A percentile compares a stretch with the other conserved stretches of the same genome.
Conservation (phyloP, 129 eudicot genomes). For the Mikania micrantha region DNA sequence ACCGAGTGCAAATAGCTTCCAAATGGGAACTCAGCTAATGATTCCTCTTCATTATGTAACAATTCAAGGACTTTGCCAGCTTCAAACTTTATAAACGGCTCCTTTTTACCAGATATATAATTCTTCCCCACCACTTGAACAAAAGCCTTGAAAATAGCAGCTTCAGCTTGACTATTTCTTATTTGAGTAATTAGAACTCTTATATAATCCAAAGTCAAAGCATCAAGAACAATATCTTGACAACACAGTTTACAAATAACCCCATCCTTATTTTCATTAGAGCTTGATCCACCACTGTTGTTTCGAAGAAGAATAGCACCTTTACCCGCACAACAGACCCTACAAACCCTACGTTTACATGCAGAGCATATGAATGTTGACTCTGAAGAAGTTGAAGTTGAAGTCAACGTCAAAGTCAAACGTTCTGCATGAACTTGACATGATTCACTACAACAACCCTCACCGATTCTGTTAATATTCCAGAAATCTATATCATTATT, state of each 20-base stretch:
- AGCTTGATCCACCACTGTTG: constrained; percentile 26
- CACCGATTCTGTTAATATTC: constrained; percentile 67
- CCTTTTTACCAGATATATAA: constrained; percentile 29
- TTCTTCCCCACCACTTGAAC: constrained; percentile 45
- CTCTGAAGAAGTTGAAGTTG: constrained; percentile 25
- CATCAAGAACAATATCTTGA: constrained; percentile 65
- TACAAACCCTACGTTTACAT: constrained; percentile 66
- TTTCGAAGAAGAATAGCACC: constrained; percentile 74
- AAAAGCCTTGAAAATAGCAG: constrained; percentile 50
- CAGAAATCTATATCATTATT: constrained; percentile 57
- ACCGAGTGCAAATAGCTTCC: constrained; percentile 86
- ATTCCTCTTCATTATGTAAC: constrained; percentile 71
- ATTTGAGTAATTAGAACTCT: constrained; percentile 61
- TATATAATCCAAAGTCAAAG: constrained; percentile 67
- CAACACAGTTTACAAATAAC: constrained; percentile 72
- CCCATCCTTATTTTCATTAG: constrained; percentile 60
- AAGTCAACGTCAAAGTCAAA: constrained; percentile 17
- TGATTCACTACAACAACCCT: constrained; percentile 55
- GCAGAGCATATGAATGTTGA: constrained; percentile 42
- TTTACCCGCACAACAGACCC: constrained; percentile 81
- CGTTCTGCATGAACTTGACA: constrained; percentile 69
- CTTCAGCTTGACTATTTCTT: constrained; percentile 49
- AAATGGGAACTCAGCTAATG: constrained; percentile 80
- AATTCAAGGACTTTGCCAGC: constrained; percentile 15
- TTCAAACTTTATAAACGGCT: constrained; percentile 15